phyloP scores from a whole-genome alignment of 2,329 filamentous ascomycete genomes.

The Colletotrichum nymphaeae region DNA sequence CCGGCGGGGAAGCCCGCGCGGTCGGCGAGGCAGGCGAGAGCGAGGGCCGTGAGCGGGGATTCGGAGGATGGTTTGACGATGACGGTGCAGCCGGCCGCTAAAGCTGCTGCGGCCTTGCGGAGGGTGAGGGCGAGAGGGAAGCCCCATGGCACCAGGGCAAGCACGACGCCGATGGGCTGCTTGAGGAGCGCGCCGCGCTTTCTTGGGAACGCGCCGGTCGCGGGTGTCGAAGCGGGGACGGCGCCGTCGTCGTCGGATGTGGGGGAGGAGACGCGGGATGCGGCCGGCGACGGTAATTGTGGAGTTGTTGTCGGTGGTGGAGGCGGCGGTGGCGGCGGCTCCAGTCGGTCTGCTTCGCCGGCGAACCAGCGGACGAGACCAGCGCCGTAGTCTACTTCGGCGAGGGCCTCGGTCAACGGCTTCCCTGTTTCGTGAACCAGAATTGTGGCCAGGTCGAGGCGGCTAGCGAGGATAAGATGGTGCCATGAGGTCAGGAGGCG shows the following conservation, averaged over 20 bases:
- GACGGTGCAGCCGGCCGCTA: constrained; percentile 81
- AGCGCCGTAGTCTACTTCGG: constrained; percentile 66
- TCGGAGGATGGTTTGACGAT: constrained; percentile 55
- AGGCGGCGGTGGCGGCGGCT: constrained; percentile 51
- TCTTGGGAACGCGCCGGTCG: neutral
- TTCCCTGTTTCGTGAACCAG: constrained; percentile 66
- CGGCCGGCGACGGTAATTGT: neutral
- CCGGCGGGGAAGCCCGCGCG: constrained; percentile 81
- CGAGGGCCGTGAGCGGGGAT: constrained; percentile 52
- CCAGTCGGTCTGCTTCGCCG: constrained; percentile 60
- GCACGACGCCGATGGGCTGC: constrained; percentile 49
- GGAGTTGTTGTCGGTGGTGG: neutral
- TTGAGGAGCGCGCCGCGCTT: constrained; percentile 19
- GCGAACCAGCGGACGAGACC: constrained; percentile 69
- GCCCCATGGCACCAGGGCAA: constrained; percentile 62
- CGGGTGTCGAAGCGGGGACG: neutral
- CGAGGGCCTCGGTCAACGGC: constrained; percentile 63
- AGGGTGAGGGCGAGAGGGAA: constrained; percentile 66
- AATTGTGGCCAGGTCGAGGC: constrained; percentile 53
- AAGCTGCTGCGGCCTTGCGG: constrained; percentile 60
- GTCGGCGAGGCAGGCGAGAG: constrained; percentile 68
- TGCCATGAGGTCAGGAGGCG: constrained; percentile 51
- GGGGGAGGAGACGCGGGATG: constrained; percentile 7
- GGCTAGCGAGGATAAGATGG: constrained; percentile 46
- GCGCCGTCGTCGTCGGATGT: neutral